A percentile compares a stretch with the other conserved stretches of the same genome.
Evolutionary conservation across 495 filamentous ascomycete species (phyloP).

Genomic region (Hypoxylon subgilvum): DNA sequence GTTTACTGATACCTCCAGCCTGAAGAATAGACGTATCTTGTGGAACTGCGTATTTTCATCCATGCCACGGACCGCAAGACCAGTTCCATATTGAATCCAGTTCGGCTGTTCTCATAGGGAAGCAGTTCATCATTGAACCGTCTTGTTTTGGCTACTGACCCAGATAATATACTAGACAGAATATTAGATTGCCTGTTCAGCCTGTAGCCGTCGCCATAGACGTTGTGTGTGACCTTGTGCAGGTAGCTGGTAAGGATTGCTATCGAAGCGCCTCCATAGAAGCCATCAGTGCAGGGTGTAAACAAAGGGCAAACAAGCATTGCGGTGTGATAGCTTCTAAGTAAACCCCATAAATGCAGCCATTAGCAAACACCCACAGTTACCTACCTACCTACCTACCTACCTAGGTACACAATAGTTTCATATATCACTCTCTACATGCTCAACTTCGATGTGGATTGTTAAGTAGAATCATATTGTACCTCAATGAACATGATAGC

Average conservation of each 20-base stretch:
- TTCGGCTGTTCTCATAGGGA: too few species aligned
- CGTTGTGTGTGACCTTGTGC: neutral
- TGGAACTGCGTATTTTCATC: too few species aligned
- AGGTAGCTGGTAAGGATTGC: neutral
- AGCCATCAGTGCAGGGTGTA: neutral
- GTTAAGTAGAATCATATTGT: neutral
- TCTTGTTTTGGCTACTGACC: too few species aligned
- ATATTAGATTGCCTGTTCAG: too few species aligned
- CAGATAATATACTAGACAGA: too few species aligned
- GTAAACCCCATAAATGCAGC: neutral
- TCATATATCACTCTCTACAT: neutral
- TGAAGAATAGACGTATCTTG: neutral
- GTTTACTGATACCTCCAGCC: neutral
- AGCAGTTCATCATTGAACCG: too few species aligned
- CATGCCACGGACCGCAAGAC: too few species aligned
- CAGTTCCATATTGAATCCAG: too few species aligned
- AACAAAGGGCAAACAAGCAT: conserved; percentile 7
- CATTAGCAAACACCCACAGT: conserved; percentile 12
- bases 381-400: too few species aligned
- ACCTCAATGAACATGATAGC: neutral
- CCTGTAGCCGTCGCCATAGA: neutral
- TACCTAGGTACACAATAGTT: conserved; percentile 2
- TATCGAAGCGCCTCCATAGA: conserved; percentile 3
- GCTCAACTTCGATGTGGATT: neutral
- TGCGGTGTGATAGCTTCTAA: too few species aligned